Evolutionary conservation across 805 yeast species (phyloP).

Genomic region (Candida palmyrensis): DNA sequence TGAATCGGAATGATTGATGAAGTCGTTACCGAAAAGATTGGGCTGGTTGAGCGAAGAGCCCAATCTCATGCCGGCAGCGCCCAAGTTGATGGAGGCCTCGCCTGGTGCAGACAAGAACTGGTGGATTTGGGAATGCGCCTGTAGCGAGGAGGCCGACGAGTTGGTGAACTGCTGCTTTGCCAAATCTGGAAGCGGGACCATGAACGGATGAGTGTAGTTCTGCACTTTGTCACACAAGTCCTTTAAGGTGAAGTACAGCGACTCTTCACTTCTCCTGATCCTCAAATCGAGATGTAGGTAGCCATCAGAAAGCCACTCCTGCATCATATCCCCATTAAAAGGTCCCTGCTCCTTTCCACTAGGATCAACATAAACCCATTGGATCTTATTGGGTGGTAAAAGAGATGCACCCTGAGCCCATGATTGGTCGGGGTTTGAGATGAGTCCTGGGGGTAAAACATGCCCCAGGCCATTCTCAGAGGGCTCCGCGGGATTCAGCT

Average conservation of each 20-base stretch:
- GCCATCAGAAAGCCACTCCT: conserved; percentile 63
- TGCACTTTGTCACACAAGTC: conserved; percentile 47
- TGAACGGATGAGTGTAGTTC: conserved; percentile 56
- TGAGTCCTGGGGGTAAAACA: conserved; percentile 14
- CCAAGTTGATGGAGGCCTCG: conserved; percentile 10
- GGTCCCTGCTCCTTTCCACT: conserved; percentile 76
- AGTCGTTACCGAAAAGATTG: conserved; percentile 20
- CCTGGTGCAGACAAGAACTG: conserved; percentile 21
- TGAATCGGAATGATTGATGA: conserved; percentile 15
- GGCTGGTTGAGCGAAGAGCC: conserved; percentile 11
- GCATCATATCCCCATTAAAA: conserved; percentile 69
- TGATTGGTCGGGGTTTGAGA: not conserved
- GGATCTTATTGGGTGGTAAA: conserved; percentile 38
- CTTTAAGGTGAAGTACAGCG: conserved; percentile 43
- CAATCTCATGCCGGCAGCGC: conserved; percentile 22
- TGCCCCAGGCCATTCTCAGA: not conserved
- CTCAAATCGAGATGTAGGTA: conserved; percentile 52
- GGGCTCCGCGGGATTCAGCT: not conserved
- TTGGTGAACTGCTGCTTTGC: conserved; percentile 1
- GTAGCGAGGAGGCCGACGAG: conserved; percentile 4
- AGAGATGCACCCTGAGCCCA: conserved; percentile 5
- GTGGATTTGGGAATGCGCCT: conserved; percentile 21
- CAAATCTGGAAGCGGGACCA: conserved; percentile 46
- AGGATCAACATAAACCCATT: conserved; percentile 75
- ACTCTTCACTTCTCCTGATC: conserved; percentile 57